Percentiles rank a stretch among this genome's conserved stretches.
These are phyloP conservation scores for Phaeodactylum tricornutum DNA, from an alignment of 108 stramenopile genomes.

Conservation along the genomic window DNA sequence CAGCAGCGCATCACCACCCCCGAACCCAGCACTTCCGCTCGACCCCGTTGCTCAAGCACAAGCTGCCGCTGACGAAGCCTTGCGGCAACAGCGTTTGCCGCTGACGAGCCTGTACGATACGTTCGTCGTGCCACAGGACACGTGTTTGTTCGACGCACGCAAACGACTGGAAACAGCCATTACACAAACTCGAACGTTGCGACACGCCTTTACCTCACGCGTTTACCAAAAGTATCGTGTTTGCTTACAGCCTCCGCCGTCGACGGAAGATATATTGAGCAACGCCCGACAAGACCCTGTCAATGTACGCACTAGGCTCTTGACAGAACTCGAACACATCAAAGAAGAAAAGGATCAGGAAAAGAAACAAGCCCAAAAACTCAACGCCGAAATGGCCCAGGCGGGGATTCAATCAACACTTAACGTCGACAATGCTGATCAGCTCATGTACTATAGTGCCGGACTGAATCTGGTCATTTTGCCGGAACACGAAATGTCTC, in stretches of 20 bases:
- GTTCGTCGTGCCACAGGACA: conserved; percentile 49
- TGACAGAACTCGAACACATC: conserved; percentile 12
- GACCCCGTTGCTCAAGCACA: no score
- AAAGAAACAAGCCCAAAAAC: conserved; percentile 41
- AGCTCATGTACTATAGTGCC: conserved; percentile 41
- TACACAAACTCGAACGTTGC: conserved; percentile 57
- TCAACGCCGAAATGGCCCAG: conserved; percentile 10
- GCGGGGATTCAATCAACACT: conserved; percentile 1
- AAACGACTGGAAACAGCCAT: conserved; percentile 47
- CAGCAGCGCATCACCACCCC: no score
- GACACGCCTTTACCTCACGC: conserved; percentile 61
- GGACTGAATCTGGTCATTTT: conserved; percentile 58
- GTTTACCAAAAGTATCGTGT: conserved; percentile 67
- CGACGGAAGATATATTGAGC: conserved; percentile 10
- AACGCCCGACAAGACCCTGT: conserved; percentile 33
- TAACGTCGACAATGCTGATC: conserved; percentile 42
- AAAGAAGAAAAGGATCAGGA: conserved; percentile 53
- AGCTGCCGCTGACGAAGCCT: not conserved
- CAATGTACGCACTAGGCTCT: conserved; percentile 9
- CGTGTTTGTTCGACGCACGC: conserved; percentile 47
- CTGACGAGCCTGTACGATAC: conserved; percentile 25
- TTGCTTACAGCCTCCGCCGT: conserved; percentile 37
- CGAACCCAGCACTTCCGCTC: no score
- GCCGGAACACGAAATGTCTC: conserved; percentile 32
- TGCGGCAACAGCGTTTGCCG: not conserved